Conservation (phyloP, 495 filamentous ascomycete species). For the Monascus purpureus region DNA sequence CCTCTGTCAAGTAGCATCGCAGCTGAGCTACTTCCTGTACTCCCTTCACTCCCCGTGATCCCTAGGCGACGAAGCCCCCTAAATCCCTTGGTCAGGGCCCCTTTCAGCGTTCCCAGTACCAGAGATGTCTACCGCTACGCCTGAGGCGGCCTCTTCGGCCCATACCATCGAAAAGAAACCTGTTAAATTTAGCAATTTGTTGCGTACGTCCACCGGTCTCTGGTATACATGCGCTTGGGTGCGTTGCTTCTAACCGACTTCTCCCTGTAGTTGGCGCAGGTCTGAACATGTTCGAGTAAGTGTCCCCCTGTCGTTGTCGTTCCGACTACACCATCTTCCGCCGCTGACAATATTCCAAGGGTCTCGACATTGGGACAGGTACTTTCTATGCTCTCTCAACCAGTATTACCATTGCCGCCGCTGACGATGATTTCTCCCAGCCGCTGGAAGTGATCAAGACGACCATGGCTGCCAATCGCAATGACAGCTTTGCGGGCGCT, state of each 20-base stretch:
- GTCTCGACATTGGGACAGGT: constrained; percentile 81
- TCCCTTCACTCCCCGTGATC: no score
- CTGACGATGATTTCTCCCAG: constrained; percentile 29
- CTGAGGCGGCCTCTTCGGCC: constrained; percentile 31
- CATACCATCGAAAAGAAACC: constrained; percentile 89
- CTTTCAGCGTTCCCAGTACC: constrained; percentile 35
- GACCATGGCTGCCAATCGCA: constrained; percentile 93
- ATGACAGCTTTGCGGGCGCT: constrained; percentile 71
- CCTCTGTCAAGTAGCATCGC: no score
- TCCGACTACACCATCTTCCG: constrained; percentile 1
- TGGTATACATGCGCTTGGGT: constrained; percentile 3
- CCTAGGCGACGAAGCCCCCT: constrained; percentile 62
- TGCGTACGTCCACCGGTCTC: constrained; percentile 38
- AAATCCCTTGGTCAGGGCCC: constrained; percentile 88
- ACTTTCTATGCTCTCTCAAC: constrained; percentile 6
- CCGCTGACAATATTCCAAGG: constrained; percentile 23
- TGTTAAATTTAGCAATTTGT: constrained; percentile 97
- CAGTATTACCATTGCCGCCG: not conserved
- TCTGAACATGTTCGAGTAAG: constrained; percentile 92
- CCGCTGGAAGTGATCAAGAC: constrained; percentile 98
- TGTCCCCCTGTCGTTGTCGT: constrained; percentile 11
- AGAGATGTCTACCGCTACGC: constrained; percentile 37
- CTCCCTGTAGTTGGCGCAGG: constrained; percentile 74
- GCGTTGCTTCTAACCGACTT: constrained; percentile 6
- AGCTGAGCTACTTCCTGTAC: no score